These are phyloP conservation scores for Colletotrichum filicis DNA, from an alignment of 2,329 filamentous ascomycete species.

Conservation along the genomic window DNA sequence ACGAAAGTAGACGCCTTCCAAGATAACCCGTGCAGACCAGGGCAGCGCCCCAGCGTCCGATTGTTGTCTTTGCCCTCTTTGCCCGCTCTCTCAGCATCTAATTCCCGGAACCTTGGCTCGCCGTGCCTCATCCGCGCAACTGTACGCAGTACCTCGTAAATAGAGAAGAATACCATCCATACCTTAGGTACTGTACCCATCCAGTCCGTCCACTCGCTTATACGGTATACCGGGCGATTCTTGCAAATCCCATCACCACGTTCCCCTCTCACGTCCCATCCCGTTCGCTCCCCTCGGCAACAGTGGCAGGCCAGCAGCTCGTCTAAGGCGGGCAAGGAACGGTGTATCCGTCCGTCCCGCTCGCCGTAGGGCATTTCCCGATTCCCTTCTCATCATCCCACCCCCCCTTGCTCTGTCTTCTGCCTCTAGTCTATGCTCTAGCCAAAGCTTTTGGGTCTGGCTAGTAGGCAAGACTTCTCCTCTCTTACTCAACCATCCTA, in stretches of 20 bases:
- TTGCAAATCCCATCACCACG: slow-evolving; percentile 4
- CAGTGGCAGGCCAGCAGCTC: not conserved
- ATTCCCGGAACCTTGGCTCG: slow-evolving; percentile 5
- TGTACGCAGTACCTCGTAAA: too few relatives aligned
- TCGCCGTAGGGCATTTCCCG: not conserved
- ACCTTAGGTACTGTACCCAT: slow-evolving; percentile 24
- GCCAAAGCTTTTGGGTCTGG: slow-evolving; percentile 12
- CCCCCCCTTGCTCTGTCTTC: not conserved
- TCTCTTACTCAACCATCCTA: not conserved
- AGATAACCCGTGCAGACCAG: slow-evolving; percentile 10
- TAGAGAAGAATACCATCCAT: not conserved
- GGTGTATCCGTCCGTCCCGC: not conserved
- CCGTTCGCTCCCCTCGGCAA: slow-evolving; percentile 1
- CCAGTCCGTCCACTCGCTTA: not conserved
- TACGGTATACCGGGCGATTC: not conserved
- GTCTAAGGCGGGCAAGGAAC: not conserved
- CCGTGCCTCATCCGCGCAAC: slow-evolving; percentile 5
- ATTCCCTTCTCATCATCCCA: not conserved
- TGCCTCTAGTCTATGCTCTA: not conserved
- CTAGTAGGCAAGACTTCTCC: slow-evolving; percentile 14
- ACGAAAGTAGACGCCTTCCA: too few relatives aligned
- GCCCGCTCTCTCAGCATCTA: not conserved
- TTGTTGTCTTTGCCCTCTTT: not conserved
- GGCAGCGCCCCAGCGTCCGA: slow-evolving; percentile 9
- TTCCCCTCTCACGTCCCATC: not conserved